A percentile compares a stretch with the other conserved stretches of the same genome.
Evolutionary conservation across 768 basidiomycete species (phyloP).

Genomic region (Grammothele lineata): DNA sequence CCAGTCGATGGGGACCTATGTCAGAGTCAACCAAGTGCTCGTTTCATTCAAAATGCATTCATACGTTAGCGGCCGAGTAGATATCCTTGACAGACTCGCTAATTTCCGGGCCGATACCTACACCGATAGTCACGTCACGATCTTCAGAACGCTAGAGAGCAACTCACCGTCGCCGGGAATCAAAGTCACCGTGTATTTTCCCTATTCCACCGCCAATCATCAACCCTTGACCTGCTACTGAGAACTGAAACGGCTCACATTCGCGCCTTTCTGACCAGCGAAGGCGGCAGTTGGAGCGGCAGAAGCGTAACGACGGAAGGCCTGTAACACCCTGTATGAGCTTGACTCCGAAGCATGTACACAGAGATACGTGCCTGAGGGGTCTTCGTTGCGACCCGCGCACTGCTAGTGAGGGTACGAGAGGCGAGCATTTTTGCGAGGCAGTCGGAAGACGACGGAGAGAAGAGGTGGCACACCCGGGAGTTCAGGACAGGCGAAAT

Average conservation of each 20-base stretch:
- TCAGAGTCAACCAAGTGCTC: slow-evolving; percentile 1
- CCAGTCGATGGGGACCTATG: slow-evolving; percentile 95
- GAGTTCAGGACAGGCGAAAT: slow-evolving; percentile 17
- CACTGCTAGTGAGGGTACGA: slow-evolving; percentile 51
- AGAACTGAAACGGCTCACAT: slow-evolving; percentile 49
- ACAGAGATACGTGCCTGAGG: slow-evolving; percentile 43
- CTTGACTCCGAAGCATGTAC: neutral
- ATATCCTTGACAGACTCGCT: slow-evolving; percentile 94
- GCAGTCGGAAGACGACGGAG: slow-evolving; percentile 20
- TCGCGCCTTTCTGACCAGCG: slow-evolving; percentile 82
- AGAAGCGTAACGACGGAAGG: slow-evolving; percentile 62
- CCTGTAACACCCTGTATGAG: slow-evolving; percentile 30
- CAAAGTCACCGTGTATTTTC: slow-evolving; percentile 93
- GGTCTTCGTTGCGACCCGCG: slow-evolving; percentile 46
- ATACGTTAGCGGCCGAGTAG: slow-evolving; percentile 81
- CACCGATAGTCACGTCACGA: slow-evolving; percentile 14
- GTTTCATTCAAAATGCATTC: slow-evolving; percentile 9
- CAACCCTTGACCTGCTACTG: neutral
- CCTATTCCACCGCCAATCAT: slow-evolving; percentile 42
- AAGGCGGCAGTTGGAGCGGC: slow-evolving; percentile 83
- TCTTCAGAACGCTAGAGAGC: slow-evolving; percentile 3
- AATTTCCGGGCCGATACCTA: slow-evolving; percentile 99
- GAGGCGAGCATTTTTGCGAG: slow-evolving; percentile 53
- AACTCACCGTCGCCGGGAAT: slow-evolving; percentile 91
- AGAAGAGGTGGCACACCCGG: slow-evolving; percentile 19